Conservation (phyloP, 257 asterid genomes). For the Knoxia roxburghii region DNA sequence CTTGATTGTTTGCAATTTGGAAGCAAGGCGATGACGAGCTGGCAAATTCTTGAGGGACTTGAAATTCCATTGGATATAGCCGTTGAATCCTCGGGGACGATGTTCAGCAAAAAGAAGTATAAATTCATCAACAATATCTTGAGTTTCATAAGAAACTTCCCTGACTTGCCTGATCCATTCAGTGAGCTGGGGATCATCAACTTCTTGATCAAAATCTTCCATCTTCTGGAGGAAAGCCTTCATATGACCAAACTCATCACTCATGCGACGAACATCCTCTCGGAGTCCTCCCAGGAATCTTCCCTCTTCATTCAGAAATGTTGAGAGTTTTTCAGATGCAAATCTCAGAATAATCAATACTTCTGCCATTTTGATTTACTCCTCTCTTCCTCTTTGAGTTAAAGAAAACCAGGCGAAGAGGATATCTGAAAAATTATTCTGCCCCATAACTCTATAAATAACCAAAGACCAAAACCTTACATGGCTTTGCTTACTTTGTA, state of each 20-base stretch:
- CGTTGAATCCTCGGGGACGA: no score
- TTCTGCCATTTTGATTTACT: background rate
- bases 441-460: no score
- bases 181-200: background rate
- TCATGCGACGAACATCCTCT: background rate
- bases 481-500: no score
- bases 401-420: no score
- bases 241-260: background rate
- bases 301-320: background rate
- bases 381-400: no score
- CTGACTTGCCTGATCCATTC: conserved; percentile 5
- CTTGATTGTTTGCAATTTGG: background rate
- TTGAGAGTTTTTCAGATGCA: background rate
- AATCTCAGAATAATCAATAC: background rate
- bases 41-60: background rate
- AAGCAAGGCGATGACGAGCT: background rate
- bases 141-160: background rate
- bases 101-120: background rate
- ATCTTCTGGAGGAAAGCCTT: background rate
- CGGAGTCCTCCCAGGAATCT: background rate
- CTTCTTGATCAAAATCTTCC: background rate
- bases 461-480: no score
- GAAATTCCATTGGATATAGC: background rate
- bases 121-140: background rate
- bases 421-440: no score